Evolutionary conservation across 306 rosid species (phyloP), one percentile per base, ranked within the genome.

Genomic region (cucumber (Cucumis sativus)): DNA sequence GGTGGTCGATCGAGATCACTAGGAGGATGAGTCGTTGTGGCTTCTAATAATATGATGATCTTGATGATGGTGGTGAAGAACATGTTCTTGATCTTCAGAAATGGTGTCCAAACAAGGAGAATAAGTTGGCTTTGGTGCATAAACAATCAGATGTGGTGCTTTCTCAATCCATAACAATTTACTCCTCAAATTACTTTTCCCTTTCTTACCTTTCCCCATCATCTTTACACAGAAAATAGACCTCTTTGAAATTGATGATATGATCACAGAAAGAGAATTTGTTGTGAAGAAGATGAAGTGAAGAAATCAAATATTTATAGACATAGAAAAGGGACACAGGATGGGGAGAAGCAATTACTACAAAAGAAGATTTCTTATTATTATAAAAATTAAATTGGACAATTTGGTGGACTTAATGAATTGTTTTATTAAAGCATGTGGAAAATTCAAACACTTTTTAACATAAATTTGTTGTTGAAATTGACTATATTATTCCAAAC

Each of bases 31-130:
- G 37, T 33, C 37, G 37, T 33, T 33, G 37, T 33, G 37, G 5
- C 37, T 33, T 33, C 37, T 33, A 33, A 33, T 33, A 4, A 33
- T 33, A 33, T 33, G 37, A 33, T 43, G 49, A 8, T 68, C 35
- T 68, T 68, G 18, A 68, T 43, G 37, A 33, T 33, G 33, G 33
- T 30, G 37, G 4, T 3, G 4, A 33, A 3, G 55, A 43, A 41
- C 74, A 10, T 68, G 74, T 20, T 68, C 35, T 40, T 66, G 81
- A 49, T 89, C 91, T 71, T 88, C 91, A 0, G 63, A 35, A 15
- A 89, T 88, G 23, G 93, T 84, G 82, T 85, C 97, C 86, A 89
- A 82, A 43, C 80, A 14, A 6, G 93, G 96, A 1, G 76, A 80
- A 80, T 84, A 88, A 12, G 91, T 84, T 74, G 85, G 83, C 77